Evolutionary conservation across 306 rosid genomes (phyloP).

Genomic region (Fagus crenata): DNA sequence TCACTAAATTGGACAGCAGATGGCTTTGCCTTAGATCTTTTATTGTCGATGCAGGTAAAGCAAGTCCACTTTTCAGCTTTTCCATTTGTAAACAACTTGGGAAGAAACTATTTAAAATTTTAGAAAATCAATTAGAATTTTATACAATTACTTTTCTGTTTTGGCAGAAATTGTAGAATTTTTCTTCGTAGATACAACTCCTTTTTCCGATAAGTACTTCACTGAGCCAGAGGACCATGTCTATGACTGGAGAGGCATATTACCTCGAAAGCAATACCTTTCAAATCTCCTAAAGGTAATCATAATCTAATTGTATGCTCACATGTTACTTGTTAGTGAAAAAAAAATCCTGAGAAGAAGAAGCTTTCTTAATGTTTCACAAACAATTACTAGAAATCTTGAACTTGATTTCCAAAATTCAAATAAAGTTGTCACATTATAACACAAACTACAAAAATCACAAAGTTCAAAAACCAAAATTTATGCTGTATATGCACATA

Average conservation of each 20-base stretch:
- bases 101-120: background rate
- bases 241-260: constrained; percentile 71
- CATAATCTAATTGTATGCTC: background rate
- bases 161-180: constrained; percentile 49
- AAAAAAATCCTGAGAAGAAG: too few species aligned
- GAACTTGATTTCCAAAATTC: too few species aligned
- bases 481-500: too few species aligned
- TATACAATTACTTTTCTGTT: background rate
- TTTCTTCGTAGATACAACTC: constrained; percentile 75
- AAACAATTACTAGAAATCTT: too few species aligned
- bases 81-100: background rate
- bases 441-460: too few species aligned
- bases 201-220: constrained; percentile 52
- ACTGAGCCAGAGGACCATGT: constrained; percentile 9
- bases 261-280: constrained; percentile 45
- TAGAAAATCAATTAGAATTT: too few species aligned
- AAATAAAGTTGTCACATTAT: too few species aligned
- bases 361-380: too few species aligned
- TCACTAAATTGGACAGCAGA: constrained; percentile 47
- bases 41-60: constrained; percentile 45
- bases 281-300: constrained; percentile 45
- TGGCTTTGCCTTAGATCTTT: constrained; percentile 66
- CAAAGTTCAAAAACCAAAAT: too few species aligned
- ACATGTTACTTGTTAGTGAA: background rate
- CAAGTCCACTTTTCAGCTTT: background rate